Base-by-base conservation (phyloP, 1,284 basidiomycete species). In the Boletus subluridellus region DNA sequence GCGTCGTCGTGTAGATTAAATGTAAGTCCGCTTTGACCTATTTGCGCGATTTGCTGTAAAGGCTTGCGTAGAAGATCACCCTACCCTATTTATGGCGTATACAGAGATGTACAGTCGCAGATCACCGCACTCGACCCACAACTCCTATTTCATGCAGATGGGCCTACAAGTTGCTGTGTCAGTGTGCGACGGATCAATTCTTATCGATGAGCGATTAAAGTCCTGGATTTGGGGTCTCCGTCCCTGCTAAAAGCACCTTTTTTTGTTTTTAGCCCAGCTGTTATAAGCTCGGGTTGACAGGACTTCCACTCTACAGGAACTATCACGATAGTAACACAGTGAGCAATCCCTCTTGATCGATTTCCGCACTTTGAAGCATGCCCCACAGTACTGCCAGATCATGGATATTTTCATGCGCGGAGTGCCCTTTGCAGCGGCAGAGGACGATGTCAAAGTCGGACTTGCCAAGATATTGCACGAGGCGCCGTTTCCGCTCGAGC, bases 321-420 rank as follows among this genome's bases (percentile, higher is more conserved):
- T 42, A 32, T 65, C 54, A 41, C 53, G 35, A 51, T 51, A 49
- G 57, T 15, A 48, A 47, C 56, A 54, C 55, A 49, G 70, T 71
- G 58, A 72, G 69, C 46, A 7, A n/a, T 54, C 45, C 35, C 32
- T 51, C 41, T 34, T 38, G 30, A 30, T 50, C 7, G 9, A 51
- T 45, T 17, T 24, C n/a, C 37, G 11, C 44, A 45, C 26, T 24
- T 52, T 64, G 37, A 65, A 57, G 41, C 2, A 30, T 4, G 28
- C 35, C 32, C 28, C 32, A 46, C 39, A 50, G 21, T 52, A 55
- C 52, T 51, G 8, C 39, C 45, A 49, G 21, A 64, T 51, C 46
- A 76, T 76, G 76, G 74, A 76, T 11, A 32, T 78, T 14, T 77
- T 67, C 60, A 74, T 78, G 72, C 57, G 63, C 5, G 57, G 64